phyloP scores from a whole-genome alignment of 1,284 basidiomycete species.

The Uromyces viciae-fabae region DNA sequence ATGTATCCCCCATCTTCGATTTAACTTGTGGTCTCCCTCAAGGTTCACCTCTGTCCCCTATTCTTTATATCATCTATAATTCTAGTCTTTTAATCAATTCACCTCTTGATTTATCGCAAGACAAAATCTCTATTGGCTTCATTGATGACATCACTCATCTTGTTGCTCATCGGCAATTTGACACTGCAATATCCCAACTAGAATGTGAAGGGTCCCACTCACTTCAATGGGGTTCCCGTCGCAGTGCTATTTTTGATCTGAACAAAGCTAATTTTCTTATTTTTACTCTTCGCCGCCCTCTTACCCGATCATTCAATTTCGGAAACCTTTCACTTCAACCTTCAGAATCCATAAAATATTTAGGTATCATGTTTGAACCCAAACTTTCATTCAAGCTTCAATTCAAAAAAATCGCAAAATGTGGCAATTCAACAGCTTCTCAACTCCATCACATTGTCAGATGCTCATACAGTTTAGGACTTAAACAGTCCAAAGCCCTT shows the following conservation, averaged over 20 bases:
- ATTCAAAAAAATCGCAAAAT: not conserved
- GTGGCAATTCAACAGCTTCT: not conserved
- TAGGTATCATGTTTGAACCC: not conserved
- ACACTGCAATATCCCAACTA: not conserved
- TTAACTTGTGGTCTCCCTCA: slow-evolving; percentile 25
- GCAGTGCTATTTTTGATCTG: slow-evolving; percentile 12
- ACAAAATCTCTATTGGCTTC: not conserved
- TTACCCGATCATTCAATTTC: not conserved
- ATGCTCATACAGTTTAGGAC: no score
- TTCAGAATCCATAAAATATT: not conserved
- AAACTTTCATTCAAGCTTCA: not conserved
- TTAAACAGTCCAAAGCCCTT: not conserved
- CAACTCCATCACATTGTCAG: not conserved
- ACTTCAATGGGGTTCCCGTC: not conserved
- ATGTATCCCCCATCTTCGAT: not conserved
- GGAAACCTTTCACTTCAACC: not conserved
- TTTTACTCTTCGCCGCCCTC: not conserved
- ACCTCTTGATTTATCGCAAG: not conserved
- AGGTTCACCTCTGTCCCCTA: slow-evolving; percentile 20
- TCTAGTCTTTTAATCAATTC: not conserved
- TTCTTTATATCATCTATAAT: slow-evolving; percentile 32
- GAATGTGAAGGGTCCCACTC: not conserved
- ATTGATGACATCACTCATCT: slow-evolving; percentile 19
- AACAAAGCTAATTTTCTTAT: slow-evolving; percentile 6
- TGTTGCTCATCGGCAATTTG: not conserved